Conservation (phyloP, 306 rosid genomes). For the Vigna trinervia region DNA sequence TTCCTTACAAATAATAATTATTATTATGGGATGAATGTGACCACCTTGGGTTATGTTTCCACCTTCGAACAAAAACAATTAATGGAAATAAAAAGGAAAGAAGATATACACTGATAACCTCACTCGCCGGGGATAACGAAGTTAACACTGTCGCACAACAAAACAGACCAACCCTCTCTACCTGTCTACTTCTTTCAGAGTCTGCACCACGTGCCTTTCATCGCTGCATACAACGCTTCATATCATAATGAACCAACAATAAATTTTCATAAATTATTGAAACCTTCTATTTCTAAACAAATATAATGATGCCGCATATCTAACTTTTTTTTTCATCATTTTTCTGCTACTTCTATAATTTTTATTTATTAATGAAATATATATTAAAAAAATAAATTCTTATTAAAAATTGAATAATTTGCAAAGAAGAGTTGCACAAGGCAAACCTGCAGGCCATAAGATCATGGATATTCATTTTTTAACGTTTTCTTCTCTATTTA, state of each 20-base stretch:
- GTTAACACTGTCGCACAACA: neutral
- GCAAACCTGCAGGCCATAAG: slow-evolving; percentile 40
- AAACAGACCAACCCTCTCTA: neutral
- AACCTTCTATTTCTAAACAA: too few species aligned
- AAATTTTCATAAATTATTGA: too few species aligned
- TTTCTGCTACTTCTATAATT: too few species aligned
- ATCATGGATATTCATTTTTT: slow-evolving; percentile 1
- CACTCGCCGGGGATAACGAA: slow-evolving; percentile 19
- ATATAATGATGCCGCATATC: too few species aligned
- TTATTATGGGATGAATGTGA: slow-evolving; percentile 18
- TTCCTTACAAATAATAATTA: neutral
- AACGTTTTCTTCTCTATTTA: slow-evolving; percentile 11
- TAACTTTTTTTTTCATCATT: too few species aligned
- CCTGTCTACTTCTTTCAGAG: neutral
- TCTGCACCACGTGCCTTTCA: slow-evolving; percentile 35
- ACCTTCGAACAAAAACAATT: slow-evolving; percentile 1
- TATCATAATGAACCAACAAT: neutral
- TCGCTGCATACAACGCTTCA: slow-evolving; percentile 33
- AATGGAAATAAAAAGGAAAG: neutral
- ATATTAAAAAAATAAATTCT: too few species aligned
- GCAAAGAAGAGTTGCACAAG: neutral
- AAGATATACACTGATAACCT: neutral
- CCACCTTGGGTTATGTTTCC: neutral
- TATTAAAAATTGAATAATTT: neutral
- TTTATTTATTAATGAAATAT: too few species aligned